These are phyloP conservation scores for Backusella westeae DNA, from an alignment of 192 early-diverging fungal species.

Conservation along the genomic window DNA sequence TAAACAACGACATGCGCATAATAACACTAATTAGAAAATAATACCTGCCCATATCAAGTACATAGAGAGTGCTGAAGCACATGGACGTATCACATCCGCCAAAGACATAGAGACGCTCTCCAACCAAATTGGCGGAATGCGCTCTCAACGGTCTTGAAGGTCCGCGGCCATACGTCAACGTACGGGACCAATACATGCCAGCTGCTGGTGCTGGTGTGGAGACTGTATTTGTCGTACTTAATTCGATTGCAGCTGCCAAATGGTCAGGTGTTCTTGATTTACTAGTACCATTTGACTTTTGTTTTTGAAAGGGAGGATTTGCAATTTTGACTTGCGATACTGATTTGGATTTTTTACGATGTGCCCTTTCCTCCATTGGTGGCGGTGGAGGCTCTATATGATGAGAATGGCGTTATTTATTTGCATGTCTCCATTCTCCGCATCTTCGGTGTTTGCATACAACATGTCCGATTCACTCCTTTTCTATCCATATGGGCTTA, in stretches of 20 bases:
- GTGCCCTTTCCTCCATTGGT: neutral
- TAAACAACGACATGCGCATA: neutral
- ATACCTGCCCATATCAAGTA: slow-evolving; percentile 69
- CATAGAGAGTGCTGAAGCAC: slow-evolving; percentile 76
- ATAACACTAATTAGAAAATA: neutral
- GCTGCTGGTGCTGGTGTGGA: slow-evolving; percentile 65
- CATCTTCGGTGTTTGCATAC: neutral
- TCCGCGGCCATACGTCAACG: slow-evolving; percentile 54
- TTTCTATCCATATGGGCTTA: neutral
- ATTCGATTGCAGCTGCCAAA: slow-evolving; percentile 16
- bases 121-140: slow-evolving; percentile 76
- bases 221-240: slow-evolving; percentile 11
- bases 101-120: slow-evolving; percentile 78
- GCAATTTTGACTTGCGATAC: neutral
- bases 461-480: neutral
- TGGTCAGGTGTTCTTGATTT: slow-evolving; percentile 6
- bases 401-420: neutral
- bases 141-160: slow-evolving; percentile 69
- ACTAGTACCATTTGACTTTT: neutral
- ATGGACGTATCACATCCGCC: slow-evolving; percentile 78
- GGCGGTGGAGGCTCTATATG: neutral
- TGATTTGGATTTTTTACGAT: neutral
- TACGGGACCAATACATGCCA: slow-evolving; percentile 78
- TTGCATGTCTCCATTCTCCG: neutral
- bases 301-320: neutral